These are phyloP conservation scores for Fusarium graminum DNA, from an alignment of 2,329 filamentous ascomycete genomes.

Conservation along the genomic window DNA sequence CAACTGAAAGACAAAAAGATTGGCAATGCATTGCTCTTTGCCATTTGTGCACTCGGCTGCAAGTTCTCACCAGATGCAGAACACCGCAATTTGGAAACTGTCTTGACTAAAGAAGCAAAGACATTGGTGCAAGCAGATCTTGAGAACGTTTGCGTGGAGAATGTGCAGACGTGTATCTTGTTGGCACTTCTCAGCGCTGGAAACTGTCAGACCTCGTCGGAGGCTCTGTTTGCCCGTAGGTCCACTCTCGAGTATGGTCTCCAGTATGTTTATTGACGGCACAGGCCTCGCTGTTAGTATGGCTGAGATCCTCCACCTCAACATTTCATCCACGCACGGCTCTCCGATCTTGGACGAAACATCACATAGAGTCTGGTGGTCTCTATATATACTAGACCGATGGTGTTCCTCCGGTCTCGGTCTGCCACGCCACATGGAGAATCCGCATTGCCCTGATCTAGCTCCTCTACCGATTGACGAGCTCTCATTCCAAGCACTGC, in stretches of 20 bases:
- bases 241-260: too few relatives aligned
- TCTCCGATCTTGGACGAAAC: neutral
- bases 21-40: neutral
- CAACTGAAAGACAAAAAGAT: neutral
- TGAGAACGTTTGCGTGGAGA: constrained; percentile 18
- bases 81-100: neutral
- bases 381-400: constrained; percentile 7
- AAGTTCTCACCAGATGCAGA: neutral
- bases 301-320: constrained; percentile 16
- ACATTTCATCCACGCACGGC: neutral
- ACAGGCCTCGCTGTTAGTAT: constrained; percentile 13
- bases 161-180: constrained; percentile 14
- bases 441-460: neutral
- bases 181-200: constrained; percentile 6
- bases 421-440: constrained; percentile 3
- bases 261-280: neutral
- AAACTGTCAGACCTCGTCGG: constrained; percentile 6
- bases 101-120: neutral
- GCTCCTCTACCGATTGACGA: constrained; percentile 3
- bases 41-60: constrained; percentile 6
- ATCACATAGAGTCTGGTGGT: constrained; percentile 10
- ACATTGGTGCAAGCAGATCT: neutral
- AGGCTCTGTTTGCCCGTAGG: constrained; percentile 3
- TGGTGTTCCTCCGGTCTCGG: constrained; percentile 18
- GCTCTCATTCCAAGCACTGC: neutral